Percentiles rank a stretch among this genome's conserved stretches.
Conservation (phyloP, 768 basidiomycete species). For the Xerocomus brunneocitrinus region DNA sequence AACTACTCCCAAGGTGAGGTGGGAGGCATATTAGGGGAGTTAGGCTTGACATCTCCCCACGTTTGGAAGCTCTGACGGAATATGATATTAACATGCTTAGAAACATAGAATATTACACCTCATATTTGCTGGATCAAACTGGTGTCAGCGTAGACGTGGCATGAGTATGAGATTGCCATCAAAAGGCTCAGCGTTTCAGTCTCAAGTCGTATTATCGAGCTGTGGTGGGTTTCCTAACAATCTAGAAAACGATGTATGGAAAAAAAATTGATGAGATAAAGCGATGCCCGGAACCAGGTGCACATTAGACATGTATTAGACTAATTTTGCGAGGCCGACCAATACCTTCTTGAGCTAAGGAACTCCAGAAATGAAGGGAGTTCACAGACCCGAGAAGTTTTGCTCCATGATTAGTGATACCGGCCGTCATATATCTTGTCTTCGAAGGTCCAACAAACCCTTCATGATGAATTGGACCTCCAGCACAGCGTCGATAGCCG, state of each 20-base stretch:
- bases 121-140: background rate
- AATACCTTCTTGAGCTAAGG: background rate
- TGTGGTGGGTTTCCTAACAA: background rate
- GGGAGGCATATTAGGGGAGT: slow-evolving; percentile 58
- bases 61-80: slow-evolving; percentile 59
- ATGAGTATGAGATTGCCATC: too few relatives aligned
- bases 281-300: background rate
- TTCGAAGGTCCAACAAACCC: slow-evolving; percentile 70
- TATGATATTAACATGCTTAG: background rate
- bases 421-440: slow-evolving; percentile 55
- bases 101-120: background rate
- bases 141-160: background rate
- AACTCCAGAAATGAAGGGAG: background rate
- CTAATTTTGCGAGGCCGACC: too few relatives aligned
- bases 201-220: too few relatives aligned
- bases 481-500: slow-evolving; percentile 67
- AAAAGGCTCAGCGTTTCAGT: too few relatives aligned
- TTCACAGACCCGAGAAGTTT: background rate
- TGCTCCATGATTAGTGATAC: background rate
- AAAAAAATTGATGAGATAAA: too few relatives aligned
- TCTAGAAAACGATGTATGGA: background rate
- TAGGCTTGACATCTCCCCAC: slow-evolving; percentile 59
- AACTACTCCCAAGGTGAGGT: slow-evolving; percentile 73
- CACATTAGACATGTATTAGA: background rate
- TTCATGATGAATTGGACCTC: slow-evolving; percentile 84